Evolutionary conservation across 2,329 filamentous ascomycete species (phyloP), one percentile per base, ranked within the genome.

Genomic region (Fusarium verrucosum): DNA sequence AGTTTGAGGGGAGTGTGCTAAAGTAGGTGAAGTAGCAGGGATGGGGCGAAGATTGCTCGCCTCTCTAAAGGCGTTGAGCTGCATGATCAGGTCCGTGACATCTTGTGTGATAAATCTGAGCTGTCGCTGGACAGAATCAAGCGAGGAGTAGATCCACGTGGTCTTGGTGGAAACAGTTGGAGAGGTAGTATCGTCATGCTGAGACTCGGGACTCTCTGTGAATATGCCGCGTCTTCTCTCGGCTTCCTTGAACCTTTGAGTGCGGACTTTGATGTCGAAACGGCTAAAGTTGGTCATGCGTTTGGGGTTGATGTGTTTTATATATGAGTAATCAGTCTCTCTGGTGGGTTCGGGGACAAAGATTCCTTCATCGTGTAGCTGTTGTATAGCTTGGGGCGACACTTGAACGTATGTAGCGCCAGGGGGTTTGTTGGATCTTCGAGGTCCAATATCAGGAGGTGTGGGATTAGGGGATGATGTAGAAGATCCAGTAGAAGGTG

Each of bases 321-420:
- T 10, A 9, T 46, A 49, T 10, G 61, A 55, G 30, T 64, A 64
- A 7, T 30, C 26, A 16, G 36, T 22, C 4, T 13, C 44, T 40
- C 58, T 58, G 17, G 42, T 66, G 9, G 53, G 33, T 4, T 55
- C 42, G 8, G 55, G 36, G 4, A 43, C 46, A 14, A 30, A 25
- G 20, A 45, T 42, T 10, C 50, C 60, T 26, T 33, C 40, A 23
- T 50, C 36, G 16, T 14, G 32, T 7, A 67, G 55, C 16, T 67
- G 58, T 14, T 49, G 25, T 11, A 43, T 23, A n/a, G 64, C 57
- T 35, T 62, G 49, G n/a, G 64, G 65, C 2, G 60, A 65, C 10
- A 62, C 56, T 5, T 41, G 16, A 9, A 68, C 49, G 37, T 67
- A 67, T 23, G 47, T 43, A 7, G 65, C 62, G 14, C 40, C 44